Percentiles rank a stretch among this genome's conserved stretches.
Evolutionary conservation across 208 protist genomes (phyloP).

Genomic region (Trypanosoma vivax): DNA sequence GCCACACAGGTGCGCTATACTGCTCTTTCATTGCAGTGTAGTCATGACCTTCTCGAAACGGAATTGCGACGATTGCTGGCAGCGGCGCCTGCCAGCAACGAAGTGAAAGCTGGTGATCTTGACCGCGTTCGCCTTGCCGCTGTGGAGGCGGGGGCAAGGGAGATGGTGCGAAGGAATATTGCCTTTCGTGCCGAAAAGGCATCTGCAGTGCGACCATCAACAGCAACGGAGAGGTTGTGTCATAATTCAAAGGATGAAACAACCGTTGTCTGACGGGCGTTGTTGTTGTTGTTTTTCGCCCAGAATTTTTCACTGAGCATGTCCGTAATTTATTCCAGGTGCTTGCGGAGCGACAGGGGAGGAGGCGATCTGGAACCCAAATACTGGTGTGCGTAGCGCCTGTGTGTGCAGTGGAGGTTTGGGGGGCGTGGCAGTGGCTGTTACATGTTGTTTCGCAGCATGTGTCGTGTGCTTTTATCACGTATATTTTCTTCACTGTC

Average conservation of each 20-base stretch:
- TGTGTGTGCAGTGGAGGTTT: too few species aligned
- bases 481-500: too few species aligned
- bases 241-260: background rate
- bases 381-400: too few species aligned
- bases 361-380: too few species aligned
- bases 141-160: constrained; percentile 59
- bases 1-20: constrained; percentile 67
- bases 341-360: too few species aligned
- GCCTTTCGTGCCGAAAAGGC: constrained; percentile 63
- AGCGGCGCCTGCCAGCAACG: constrained; percentile 23
- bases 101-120: constrained; percentile 22
- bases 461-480: too few species aligned
- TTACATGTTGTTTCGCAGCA: too few species aligned
- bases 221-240: constrained; percentile 9
- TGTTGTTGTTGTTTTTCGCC: too few species aligned
- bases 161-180: constrained; percentile 72
- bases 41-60: constrained; percentile 58
- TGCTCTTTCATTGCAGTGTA: constrained; percentile 55
- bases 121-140: constrained; percentile 37
- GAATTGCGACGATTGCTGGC: constrained; percentile 65
- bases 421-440: too few species aligned
- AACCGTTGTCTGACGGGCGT: too few species aligned
- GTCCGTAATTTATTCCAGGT: too few species aligned
- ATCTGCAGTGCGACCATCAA: constrained; percentile 22
- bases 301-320: too few species aligned